These are phyloP conservation scores for Macadamia integrifolia DNA, from an alignment of 164 flowering plant species.

Conservation along the genomic window DNA sequence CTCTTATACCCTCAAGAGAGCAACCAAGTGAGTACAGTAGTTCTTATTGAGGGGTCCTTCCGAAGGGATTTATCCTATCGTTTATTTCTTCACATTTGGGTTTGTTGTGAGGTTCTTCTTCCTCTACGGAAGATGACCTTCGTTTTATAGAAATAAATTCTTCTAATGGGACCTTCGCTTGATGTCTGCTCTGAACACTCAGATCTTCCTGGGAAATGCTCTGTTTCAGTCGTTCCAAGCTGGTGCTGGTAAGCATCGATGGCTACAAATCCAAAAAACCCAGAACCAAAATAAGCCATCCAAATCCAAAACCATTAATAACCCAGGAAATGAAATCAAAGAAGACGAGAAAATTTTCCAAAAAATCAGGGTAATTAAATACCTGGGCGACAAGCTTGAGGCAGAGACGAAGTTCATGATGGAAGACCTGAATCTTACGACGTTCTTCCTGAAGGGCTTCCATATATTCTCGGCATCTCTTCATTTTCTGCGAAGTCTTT, in stretches of 20 bases:
- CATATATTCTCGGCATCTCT: conserved; percentile 42
- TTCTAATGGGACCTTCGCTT: conserved; percentile 48
- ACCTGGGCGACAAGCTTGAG: conserved; percentile 79
- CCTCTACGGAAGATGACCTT: conserved; percentile 16
- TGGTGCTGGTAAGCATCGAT: conserved; percentile 55
- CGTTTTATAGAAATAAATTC: conserved; percentile 65
- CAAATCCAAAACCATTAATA: not conserved
- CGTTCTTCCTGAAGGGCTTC: conserved; percentile 66
- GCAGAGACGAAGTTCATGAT: conserved; percentile 83
- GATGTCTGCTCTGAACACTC: conserved; percentile 61
- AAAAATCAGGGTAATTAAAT: not conserved
- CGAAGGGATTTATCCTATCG: conserved; percentile 27
- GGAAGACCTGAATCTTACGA: conserved; percentile 69
- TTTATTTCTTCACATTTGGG: not conserved
- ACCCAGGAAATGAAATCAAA: not conserved
- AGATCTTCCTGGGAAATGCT: conserved; percentile 37
- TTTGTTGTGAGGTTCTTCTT: conserved; percentile 9
- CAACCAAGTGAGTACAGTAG: conserved; percentile 31
- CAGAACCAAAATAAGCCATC: not conserved
- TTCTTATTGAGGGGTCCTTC: conserved; percentile 19
- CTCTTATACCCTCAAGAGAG: conserved; percentile 60
- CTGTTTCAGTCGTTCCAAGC: conserved; percentile 31
- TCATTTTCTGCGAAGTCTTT: conserved; percentile 33
- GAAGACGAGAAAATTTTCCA: not conserved
- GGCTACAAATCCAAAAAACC: conserved; percentile 30